Evolutionary conservation across 1,284 basidiomycete genomes (phyloP), one percentile per base, ranked within the genome.

Genomic region (Ceratobasidium papillatum): DNA sequence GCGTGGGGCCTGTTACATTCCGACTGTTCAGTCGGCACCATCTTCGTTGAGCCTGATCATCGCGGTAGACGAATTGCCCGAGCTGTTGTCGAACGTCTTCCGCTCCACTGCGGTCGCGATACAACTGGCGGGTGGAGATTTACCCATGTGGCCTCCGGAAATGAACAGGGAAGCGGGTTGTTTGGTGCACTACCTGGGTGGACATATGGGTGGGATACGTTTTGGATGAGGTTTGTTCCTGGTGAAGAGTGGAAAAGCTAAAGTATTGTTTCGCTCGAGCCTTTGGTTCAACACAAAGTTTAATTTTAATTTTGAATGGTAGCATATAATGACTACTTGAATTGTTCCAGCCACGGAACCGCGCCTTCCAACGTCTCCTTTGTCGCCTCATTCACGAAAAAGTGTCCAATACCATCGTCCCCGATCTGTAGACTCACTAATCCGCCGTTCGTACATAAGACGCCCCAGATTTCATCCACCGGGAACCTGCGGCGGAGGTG

Each of bases 361-460:
- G 68, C 25, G 43, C 19, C 68, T 43, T 52, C 54, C 54, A 71
- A 59, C 12, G 74, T 76, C 75, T 79, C 78, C 34, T 76, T 72
- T 66, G 75, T 77, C 22, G 64, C 65, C 59, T 80, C 79, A 47
- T 79, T 78, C 11, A 79, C 78, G 22, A 79, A 65, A 75, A 79
- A 80, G 74, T 80, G 79, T 1, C 79, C 79, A 2, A 77, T 77
- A n/a, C 74, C 73, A 30, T 79, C 77, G 38, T 78, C 77, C 34
- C 79, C 79, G 41, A 79, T 75, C 65, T 78, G 76, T 36, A 66
- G 30, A 64, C 69, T 69, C 36, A 56, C 74, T 32, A 78, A 71
- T 41, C 76, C 68, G 19, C 73, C 77, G 32, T 75, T 66, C 30
- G 30, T n/a, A 17, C 74, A 76, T 19, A 79, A 74, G n/a, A 65